phyloP scores from a whole-genome alignment of 768 basidiomycete genomes.

The Russula abietina region DNA sequence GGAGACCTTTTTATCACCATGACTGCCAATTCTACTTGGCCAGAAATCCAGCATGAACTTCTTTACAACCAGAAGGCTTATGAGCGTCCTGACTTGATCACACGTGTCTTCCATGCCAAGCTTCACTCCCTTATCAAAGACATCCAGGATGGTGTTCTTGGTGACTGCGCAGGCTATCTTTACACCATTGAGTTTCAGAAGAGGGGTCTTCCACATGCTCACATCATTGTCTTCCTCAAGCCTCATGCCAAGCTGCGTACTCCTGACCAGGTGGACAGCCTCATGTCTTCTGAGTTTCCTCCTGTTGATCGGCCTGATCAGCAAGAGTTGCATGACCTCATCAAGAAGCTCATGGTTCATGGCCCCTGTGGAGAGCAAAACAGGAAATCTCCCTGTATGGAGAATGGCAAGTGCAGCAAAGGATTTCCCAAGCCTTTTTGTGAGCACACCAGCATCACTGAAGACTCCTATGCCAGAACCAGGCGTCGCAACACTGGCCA shows the following conservation, averaged over 20 bases:
- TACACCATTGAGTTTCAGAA: conserved; percentile 5
- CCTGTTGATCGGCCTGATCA: too few species aligned
- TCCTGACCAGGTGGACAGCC: not conserved
- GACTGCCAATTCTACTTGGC: conserved; percentile 49
- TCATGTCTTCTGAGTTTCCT: too few species aligned
- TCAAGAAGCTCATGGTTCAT: too few species aligned
- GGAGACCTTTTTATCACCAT: conserved; percentile 35
- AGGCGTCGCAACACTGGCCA: too few species aligned
- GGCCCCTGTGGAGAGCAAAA: too few species aligned
- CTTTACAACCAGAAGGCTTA: conserved; percentile 25
- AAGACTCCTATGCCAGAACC: too few species aligned
- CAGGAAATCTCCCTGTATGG: too few species aligned
- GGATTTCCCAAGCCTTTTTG: too few species aligned
- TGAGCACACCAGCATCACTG: too few species aligned
- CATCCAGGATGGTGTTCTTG: not conserved
- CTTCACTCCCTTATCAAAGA: not conserved
- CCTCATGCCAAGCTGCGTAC: not conserved
- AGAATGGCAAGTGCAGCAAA: too few species aligned
- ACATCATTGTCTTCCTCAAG: too few species aligned
- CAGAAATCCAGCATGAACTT: conserved; percentile 21
- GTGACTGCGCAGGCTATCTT: not conserved
- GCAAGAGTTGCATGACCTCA: too few species aligned
- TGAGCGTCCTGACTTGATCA: not conserved
- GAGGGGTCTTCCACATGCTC: not conserved
- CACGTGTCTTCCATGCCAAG: not conserved